phyloP scores from a whole-genome alignment of 1,284 basidiomycete genomes.

The Cryptococcus hybrid region DNA sequence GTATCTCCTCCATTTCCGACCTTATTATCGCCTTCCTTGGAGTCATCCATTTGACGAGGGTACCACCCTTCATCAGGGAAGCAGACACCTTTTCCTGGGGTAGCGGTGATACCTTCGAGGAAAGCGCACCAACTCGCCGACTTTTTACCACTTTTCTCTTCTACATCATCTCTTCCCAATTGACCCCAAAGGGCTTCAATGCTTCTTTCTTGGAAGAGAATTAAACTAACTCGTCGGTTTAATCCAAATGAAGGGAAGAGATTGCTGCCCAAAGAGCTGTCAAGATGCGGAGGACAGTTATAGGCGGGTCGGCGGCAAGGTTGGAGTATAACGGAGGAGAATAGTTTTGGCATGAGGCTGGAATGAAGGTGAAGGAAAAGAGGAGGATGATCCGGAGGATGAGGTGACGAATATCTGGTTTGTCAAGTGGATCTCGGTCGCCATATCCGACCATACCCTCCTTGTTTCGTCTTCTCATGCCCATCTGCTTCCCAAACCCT shows the following conservation, averaged over 20 bases:
- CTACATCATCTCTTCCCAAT: conserved; percentile 69
- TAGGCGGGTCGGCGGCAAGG: conserved; percentile 42
- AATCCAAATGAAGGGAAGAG: conserved; percentile 32
- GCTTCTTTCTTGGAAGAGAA: conserved; percentile 52
- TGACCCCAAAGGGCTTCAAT: conserved; percentile 72
- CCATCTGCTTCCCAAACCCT: conserved; percentile 44
- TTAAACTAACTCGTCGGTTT: conserved; percentile 37
- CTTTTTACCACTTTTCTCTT: conserved; percentile 54
- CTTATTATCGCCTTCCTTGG: conserved; percentile 18
- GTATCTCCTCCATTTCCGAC: conserved; percentile 46
- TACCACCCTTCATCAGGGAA: conserved; percentile 93
- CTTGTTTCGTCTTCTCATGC: conserved; percentile 46
- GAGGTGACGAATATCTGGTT: conserved; percentile 47
- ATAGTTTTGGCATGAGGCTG: conserved; percentile 39
- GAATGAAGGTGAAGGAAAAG: conserved; percentile 30
- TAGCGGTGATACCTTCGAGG: conserved; percentile 78
- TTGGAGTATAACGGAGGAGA: conserved; percentile 43
- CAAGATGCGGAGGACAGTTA: conserved; percentile 46
- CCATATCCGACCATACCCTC: conserved; percentile 38
- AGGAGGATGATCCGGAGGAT: conserved; percentile 41
- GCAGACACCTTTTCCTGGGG: conserved; percentile 79
- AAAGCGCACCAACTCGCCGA: conserved; percentile 82
- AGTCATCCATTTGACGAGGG: conserved; percentile 56
- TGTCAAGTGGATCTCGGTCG: conserved; percentile 43
- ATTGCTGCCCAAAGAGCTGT: conserved; percentile 40